These are phyloP conservation scores for Pythium insidiosum DNA, from an alignment of 352 stramenopile species.

Conservation along the genomic window DNA sequence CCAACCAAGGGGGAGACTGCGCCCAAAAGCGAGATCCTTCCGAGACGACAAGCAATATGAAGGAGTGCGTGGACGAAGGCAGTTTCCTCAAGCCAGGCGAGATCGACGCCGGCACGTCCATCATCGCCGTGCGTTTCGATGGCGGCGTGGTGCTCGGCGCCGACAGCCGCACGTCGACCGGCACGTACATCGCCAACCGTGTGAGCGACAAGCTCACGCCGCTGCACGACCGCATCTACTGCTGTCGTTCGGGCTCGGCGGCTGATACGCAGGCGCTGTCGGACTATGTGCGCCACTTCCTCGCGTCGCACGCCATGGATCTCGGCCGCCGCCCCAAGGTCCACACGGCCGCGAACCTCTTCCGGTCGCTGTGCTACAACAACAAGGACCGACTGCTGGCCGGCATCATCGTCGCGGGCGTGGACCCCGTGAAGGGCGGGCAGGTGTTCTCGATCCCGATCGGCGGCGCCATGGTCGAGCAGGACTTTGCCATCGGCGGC, in stretches of 20 bases:
- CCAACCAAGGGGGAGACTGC: too few relatives aligned
- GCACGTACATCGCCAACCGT: conserved; percentile 97
- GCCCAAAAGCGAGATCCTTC: too few relatives aligned
- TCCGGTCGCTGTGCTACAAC: conserved; percentile 95
- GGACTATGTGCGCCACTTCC: conserved; percentile 79
- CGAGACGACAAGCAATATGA: conserved; percentile 19
- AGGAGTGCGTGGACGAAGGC: conserved; percentile 45
- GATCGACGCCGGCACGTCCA: conserved; percentile 95
- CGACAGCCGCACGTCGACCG: conserved; percentile 91
- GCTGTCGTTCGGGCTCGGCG: conserved; percentile 95
- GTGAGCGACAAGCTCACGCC: conserved; percentile 97
- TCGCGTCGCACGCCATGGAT: conserved; percentile 68
- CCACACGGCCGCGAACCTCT: conserved; percentile 96
- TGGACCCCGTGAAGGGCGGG: conserved; percentile 94
- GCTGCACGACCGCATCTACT: conserved; percentile 97
- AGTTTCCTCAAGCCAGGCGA: conserved; percentile 85
- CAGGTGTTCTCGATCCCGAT: conserved; percentile 96
- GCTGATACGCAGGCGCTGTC: conserved; percentile 95
- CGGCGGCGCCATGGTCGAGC: conserved; percentile 94
- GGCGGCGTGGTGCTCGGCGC: conserved; percentile 96
- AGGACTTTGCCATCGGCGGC: conserved; percentile 96
- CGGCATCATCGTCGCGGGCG: conserved; percentile 97
- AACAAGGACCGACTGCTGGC: conserved; percentile 96
- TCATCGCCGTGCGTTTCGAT: conserved; percentile 96
- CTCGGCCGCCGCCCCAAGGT: conserved; percentile 92